phyloP scores from a whole-genome alignment of 192 early-diverging fungal species.

The Backusella psychrophila region DNA sequence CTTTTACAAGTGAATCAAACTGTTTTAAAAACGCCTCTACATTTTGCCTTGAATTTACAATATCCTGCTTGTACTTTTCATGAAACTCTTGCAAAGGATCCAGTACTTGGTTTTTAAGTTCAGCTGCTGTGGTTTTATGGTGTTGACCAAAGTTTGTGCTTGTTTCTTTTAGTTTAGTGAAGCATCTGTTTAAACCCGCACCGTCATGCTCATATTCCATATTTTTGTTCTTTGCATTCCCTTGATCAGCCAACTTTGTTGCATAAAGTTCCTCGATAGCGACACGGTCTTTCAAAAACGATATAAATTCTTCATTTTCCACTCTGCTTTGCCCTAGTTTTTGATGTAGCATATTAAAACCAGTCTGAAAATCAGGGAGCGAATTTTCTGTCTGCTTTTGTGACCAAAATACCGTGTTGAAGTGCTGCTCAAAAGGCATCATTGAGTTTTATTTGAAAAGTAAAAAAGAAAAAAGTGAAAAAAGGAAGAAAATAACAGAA shows the following conservation, averaged over 20 bases:
- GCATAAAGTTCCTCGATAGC: conserved; percentile 45
- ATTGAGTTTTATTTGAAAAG: neutral
- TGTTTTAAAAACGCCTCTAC: conserved; percentile 47
- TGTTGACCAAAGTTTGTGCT: conserved; percentile 41
- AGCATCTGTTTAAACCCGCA: conserved; percentile 47
- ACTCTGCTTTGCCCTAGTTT: conserved; percentile 50
- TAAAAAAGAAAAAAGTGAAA: neutral
- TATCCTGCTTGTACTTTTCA: conserved; percentile 33
- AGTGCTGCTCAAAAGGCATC: conserved; percentile 11
- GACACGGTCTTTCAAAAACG: conserved; percentile 49
- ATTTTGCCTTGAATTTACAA: conserved; percentile 38
- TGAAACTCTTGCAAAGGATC: conserved; percentile 47
- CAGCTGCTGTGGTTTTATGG: conserved; percentile 40
- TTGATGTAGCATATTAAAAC: conserved; percentile 45
- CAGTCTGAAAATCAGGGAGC: conserved; percentile 43
- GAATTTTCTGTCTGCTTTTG: conserved; percentile 19
- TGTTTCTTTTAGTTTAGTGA: conserved; percentile 45
- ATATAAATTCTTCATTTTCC: conserved; percentile 56
- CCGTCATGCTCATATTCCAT: conserved; percentile 51
- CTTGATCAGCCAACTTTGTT: conserved; percentile 33
- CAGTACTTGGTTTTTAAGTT: conserved; percentile 43
- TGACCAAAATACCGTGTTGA: conserved; percentile 37
- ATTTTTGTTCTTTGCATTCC: conserved; percentile 16
- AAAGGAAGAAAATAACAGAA: neutral
- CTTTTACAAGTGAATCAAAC: conserved; percentile 42